Evolutionary conservation across 2,329 filamentous ascomycete genomes (phyloP), one percentile per base, ranked within the genome.

Genomic region (Blastomyces gilchristii): DNA sequence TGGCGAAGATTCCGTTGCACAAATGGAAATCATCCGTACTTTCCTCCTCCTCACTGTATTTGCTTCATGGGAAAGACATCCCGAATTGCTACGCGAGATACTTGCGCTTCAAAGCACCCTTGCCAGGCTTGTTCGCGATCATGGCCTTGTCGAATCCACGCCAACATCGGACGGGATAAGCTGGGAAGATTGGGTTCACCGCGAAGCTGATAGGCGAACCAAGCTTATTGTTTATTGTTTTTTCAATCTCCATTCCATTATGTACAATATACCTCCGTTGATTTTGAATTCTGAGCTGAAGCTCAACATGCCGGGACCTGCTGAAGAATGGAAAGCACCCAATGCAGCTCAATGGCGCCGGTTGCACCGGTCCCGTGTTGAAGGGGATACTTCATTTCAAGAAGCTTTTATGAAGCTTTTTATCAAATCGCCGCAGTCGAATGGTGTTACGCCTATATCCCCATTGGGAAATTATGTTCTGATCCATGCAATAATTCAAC

Each of bases 231-330:
- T 83, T 64, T 81, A 84, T 70, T 79, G 81, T 71, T 79, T 85
- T 67, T 82, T 83, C 64, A 85, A 85, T 67, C 75, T 86, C 1
- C 83, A 85, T 65, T 83, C 80, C 43, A 83, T 86, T 62, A 83
- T 83, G 67, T 86, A 85, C 74, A 83, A 85, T 69, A 82, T 84
- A 16, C 82, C 83, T 37, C 83, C 84, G 0, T 74, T 84, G 53
- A 79, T 86, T 34, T 69, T 83, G 61, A 84, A 82, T 67, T 77
- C 77, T 41, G 81, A 85, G 70, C 70, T 85, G 60, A 79, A 79
- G 60, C 70, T 84, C 65, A 78, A 78, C 60, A 78, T 86, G 66
- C 83, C 83, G 0, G 82, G 79, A 65, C 80, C 78, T 56, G 79
- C 80, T 43, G 79, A 80, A 31, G 78, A 82, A 63, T 86, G 83